These are phyloP conservation scores for Citrullus mucosospermus DNA, from an alignment of 306 rosid genomes.

Conservation along the genomic window DNA sequence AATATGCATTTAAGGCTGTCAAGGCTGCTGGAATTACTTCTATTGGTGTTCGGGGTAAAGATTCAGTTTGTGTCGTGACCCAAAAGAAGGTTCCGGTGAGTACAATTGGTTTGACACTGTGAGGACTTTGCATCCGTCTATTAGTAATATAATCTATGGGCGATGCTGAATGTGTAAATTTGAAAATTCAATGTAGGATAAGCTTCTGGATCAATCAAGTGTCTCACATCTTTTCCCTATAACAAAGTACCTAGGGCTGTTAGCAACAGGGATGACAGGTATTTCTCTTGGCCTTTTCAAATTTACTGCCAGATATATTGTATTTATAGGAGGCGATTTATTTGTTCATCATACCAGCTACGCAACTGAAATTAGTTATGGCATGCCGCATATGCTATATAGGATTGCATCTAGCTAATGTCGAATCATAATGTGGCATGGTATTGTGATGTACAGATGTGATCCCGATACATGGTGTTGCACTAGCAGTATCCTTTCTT, in stretches of 20 bases:
- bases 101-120: slow-evolving; percentile 6
- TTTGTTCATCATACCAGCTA: not conserved
- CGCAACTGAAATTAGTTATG: not conserved
- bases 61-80: slow-evolving; percentile 92
- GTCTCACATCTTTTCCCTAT: slow-evolving; percentile 85
- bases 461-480: not conserved
- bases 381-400: not conserved
- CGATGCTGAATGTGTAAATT: not conserved
- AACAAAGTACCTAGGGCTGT: slow-evolving; percentile 79
- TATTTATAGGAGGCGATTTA: not conserved
- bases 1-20: slow-evolving; percentile 98
- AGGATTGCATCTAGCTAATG: not conserved
- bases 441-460: not conserved
- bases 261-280: slow-evolving; percentile 97
- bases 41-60: slow-evolving; percentile 83
- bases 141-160: not conserved
- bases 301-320: not conserved
- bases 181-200: slow-evolving; percentile 44
- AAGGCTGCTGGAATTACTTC: slow-evolving; percentile 91
- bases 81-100: slow-evolving; percentile 99
- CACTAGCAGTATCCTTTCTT: not conserved
- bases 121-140: slow-evolving; percentile 15
- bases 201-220: slow-evolving; percentile 94
- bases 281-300: not conserved
- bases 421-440: not conserved